These are phyloP conservation scores for Crataegus laevigata DNA, from an alignment of 306 rosid species.

Conservation along the genomic window DNA sequence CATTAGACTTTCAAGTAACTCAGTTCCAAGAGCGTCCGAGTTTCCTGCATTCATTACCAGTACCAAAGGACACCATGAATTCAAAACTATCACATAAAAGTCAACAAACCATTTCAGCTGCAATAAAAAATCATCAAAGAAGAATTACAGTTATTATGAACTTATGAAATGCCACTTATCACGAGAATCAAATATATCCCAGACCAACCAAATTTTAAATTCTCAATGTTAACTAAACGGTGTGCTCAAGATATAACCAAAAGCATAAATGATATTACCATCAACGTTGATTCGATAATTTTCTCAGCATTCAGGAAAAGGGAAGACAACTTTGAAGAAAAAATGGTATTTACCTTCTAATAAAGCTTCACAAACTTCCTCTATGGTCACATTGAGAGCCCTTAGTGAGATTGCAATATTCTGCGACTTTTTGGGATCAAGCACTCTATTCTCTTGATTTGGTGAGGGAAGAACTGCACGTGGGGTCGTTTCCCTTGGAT, in stretches of 20 bases:
- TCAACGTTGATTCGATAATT: background rate
- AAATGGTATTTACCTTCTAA: slow-evolving; percentile 50
- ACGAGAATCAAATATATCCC: background rate
- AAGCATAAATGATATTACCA: background rate
- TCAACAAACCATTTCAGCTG: background rate
- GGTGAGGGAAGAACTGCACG: slow-evolving; percentile 40
- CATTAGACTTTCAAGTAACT: slow-evolving; percentile 81
- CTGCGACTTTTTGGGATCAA: slow-evolving; percentile 87
- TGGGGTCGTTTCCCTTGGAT: slow-evolving; percentile 41
- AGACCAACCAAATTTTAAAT: background rate
- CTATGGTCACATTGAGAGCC: slow-evolving; percentile 76
- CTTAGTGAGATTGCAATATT: slow-evolving; percentile 82
- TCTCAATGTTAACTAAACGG: background rate
- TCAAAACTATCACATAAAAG: background rate
- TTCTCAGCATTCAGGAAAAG: background rate
- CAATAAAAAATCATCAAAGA: background rate
- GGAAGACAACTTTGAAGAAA: background rate
- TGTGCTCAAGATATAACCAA: background rate
- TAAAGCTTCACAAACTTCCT: slow-evolving; percentile 86
- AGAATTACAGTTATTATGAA: background rate
- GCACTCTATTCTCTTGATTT: slow-evolving; percentile 53
- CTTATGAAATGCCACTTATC: background rate
- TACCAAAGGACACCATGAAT: background rate
- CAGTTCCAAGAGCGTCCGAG: slow-evolving; percentile 82
- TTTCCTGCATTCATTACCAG: slow-evolving; percentile 40